phyloP scores from a whole-genome alignment of 805 yeast genomes.

The Suhomyces prunicola region DNA sequence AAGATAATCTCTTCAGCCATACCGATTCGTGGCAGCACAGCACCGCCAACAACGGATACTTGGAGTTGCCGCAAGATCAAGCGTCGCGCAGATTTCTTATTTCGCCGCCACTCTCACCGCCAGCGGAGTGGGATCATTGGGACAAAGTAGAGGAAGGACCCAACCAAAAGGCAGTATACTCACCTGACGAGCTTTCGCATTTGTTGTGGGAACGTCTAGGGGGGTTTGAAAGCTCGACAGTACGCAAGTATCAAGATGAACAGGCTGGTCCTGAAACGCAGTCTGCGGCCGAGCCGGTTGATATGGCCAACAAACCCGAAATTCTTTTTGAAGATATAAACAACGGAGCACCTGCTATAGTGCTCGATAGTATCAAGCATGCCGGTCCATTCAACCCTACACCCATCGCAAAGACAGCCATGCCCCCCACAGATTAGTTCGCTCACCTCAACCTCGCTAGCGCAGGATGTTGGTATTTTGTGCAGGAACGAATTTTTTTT shows the following conservation, averaged over 20 bases:
- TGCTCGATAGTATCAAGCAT: constrained; percentile 29
- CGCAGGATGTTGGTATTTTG: background rate
- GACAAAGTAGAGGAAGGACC: constrained; percentile 42
- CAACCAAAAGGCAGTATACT: constrained; percentile 29
- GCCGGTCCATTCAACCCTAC: constrained; percentile 7
- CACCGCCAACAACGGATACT: constrained; percentile 20
- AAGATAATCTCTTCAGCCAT: constrained; percentile 26
- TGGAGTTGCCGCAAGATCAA: constrained; percentile 40
- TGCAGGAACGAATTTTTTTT: constrained; percentile 5
- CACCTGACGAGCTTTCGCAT: constrained; percentile 41
- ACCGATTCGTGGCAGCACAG: background rate
- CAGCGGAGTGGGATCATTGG: constrained; percentile 44
- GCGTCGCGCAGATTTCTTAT: constrained; percentile 38
- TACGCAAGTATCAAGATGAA: constrained; percentile 24
- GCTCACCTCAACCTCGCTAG: background rate
- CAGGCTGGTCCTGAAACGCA: constrained; percentile 8
- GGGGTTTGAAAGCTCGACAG: constrained; percentile 34
- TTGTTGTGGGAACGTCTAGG: constrained; percentile 44
- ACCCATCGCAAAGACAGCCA: constrained; percentile 29
- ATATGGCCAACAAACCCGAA: constrained; percentile 31
- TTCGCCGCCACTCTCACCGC: constrained; percentile 46
- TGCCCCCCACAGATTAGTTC: constrained; percentile 27
- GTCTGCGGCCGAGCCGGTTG: constrained; percentile 8
- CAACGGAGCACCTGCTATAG: constrained; percentile 40
- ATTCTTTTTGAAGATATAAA: constrained; percentile 35